These are phyloP conservation scores for Candida sithepensis DNA, from an alignment of 805 yeast genomes.

Conservation along the genomic window DNA sequence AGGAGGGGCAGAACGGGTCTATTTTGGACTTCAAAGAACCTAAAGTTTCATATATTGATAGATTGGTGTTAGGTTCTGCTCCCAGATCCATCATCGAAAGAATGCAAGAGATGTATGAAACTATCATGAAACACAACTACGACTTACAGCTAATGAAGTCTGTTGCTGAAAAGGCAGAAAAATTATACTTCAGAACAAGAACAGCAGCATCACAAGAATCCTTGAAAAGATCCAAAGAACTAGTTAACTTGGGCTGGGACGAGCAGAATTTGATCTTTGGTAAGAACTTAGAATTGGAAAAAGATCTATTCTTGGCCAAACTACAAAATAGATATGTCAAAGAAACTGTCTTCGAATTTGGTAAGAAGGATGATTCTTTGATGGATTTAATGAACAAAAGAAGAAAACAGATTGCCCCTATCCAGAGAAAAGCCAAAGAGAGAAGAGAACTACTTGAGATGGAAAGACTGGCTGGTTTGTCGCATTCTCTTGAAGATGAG, in stretches of 20 bases:
- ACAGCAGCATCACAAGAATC: constrained; percentile 83
- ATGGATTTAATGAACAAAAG: constrained; percentile 82
- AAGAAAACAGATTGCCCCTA: constrained; percentile 74
- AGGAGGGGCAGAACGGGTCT: constrained; percentile 31
- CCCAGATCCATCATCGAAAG: constrained; percentile 74
- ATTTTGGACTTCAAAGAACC: constrained; percentile 41
- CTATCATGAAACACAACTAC: constrained; percentile 55
- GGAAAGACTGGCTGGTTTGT: constrained; percentile 72
- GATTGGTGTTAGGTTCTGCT: constrained; percentile 78
- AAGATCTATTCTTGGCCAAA: constrained; percentile 65
- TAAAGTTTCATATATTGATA: constrained; percentile 63
- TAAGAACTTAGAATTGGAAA: constrained; percentile 68
- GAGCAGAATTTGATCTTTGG: constrained; percentile 80
- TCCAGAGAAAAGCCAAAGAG: constrained; percentile 75
- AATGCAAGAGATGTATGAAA: constrained; percentile 67
- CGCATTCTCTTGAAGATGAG: constrained; percentile 73
- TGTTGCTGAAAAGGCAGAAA: constrained; percentile 85
- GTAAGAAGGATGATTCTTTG: constrained; percentile 63
- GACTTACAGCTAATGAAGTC: constrained; percentile 63
- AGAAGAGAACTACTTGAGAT: constrained; percentile 62
- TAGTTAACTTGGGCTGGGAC: constrained; percentile 80
- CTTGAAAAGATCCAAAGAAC: constrained; percentile 79
- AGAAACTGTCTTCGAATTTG: constrained; percentile 93
- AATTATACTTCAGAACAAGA: constrained; percentile 79
- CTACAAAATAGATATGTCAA: constrained; percentile 65